Evolutionary conservation across 192 early-diverging fungal species (phyloP).

Genomic region (Jimgerdemannia flammicorona): DNA sequence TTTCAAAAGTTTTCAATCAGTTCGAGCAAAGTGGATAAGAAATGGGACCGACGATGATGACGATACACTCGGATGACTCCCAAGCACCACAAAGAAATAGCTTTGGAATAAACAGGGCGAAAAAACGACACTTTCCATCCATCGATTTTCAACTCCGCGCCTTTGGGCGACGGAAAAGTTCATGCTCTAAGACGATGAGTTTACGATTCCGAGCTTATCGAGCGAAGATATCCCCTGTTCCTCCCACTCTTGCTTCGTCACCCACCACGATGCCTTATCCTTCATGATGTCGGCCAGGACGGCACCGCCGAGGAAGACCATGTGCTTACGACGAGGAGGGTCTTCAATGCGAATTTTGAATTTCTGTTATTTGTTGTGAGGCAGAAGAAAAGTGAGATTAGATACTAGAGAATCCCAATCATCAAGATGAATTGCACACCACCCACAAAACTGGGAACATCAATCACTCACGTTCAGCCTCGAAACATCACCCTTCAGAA

Average conservation of each 20-base stretch:
- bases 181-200: conserved; percentile 14
- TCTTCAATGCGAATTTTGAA: conserved; percentile 98
- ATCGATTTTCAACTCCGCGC: too few species aligned
- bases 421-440: not conserved
- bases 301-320: conserved; percentile 97
- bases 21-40: too few species aligned
- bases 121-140: too few species aligned
- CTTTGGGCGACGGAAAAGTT: conserved; percentile 1
- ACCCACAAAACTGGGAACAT: too few species aligned
- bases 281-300: conserved; percentile 96
- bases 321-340: conserved; percentile 96
- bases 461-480: conserved; percentile 68
- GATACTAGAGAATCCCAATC: conserved; percentile 5
- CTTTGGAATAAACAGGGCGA: too few species aligned
- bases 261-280: conserved; percentile 85
- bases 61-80: too few species aligned
- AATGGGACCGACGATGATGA: too few species aligned
- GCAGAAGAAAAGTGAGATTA: not conserved
- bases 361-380: conserved; percentile 55
- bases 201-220: conserved; percentile 45
- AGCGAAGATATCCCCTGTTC: conserved; percentile 81
- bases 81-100: too few species aligned
- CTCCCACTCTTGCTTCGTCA: conserved; percentile 91
- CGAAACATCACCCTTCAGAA: conserved; percentile 78
- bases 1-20: too few species aligned